Percentiles rank a stretch among this genome's conserved stretches.
Evolutionary conservation across 1,284 basidiomycete genomes (phyloP).

Genomic region (Ceratobasidium papillatum): DNA sequence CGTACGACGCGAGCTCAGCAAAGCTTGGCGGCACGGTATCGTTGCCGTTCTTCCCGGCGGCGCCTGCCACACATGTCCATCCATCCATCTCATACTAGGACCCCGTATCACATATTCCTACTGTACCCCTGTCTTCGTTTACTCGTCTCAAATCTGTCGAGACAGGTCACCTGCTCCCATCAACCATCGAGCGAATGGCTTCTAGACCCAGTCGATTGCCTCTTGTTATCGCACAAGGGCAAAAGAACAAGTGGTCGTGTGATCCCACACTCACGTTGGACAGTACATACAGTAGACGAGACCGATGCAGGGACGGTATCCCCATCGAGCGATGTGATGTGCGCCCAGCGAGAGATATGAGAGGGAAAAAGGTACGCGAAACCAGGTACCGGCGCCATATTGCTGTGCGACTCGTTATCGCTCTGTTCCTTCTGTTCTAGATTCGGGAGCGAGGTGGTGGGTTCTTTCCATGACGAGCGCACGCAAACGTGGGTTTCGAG

Average conservation of each 20-base stretch:
- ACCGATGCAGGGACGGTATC: background rate
- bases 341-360: background rate
- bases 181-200: background rate
- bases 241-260: no score
- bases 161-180: background rate
- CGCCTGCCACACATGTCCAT: background rate
- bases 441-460: background rate
- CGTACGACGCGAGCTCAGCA: background rate
- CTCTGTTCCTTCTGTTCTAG: background rate
- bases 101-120: background rate
- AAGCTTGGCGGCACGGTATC: background rate
- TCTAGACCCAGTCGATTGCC: background rate
- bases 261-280: background rate
- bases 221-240: background rate
- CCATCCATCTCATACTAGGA: background rate
- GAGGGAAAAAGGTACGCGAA: constrained; percentile 6
- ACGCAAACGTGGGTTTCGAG: background rate
- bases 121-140: background rate
- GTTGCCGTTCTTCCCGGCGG: background rate
- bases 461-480: background rate
- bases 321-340: background rate
- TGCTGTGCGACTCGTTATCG: background rate
- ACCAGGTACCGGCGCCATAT: background rate
- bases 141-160: background rate
- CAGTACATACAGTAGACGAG: background rate